Conservation (phyloP, 768 basidiomycete species). For the Mycena filopes region DNA sequence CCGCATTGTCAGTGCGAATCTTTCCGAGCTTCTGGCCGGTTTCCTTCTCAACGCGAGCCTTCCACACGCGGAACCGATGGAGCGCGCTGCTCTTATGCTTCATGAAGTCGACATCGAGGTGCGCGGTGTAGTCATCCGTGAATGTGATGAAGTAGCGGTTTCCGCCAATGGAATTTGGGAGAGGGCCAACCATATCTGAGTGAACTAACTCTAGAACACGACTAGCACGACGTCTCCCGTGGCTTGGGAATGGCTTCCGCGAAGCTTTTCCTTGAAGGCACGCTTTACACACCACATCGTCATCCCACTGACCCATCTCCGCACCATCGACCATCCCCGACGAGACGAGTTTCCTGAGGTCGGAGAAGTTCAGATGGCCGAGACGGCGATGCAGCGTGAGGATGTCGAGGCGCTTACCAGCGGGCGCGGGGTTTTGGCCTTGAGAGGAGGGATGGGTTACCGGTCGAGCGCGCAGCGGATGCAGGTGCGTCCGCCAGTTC, state of each 20-base stretch:
- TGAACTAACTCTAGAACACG: slow-evolving; percentile 13
- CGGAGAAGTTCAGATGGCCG: slow-evolving; percentile 13
- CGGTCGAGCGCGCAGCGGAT: neutral
- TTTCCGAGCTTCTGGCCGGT: slow-evolving; percentile 25
- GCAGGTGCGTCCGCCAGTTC: too few relatives aligned
- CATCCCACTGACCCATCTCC: neutral
- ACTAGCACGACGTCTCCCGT: neutral
- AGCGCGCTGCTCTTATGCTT: slow-evolving; percentile 25
- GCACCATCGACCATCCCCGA: slow-evolving; percentile 4
- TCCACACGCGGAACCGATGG: slow-evolving; percentile 18
- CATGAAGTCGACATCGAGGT: slow-evolving; percentile 7
- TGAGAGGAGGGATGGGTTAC: neutral
- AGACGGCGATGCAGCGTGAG: slow-evolving; percentile 2
- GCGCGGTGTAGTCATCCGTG: neutral
- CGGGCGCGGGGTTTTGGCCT: slow-evolving; percentile 7
- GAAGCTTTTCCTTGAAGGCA: slow-evolving; percentile 9
- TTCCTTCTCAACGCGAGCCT: slow-evolving; percentile 30
- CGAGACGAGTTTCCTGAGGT: slow-evolving; percentile 6
- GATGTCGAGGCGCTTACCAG: slow-evolving; percentile 22
- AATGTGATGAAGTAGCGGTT: slow-evolving; percentile 15
- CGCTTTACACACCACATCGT: slow-evolving; percentile 3
- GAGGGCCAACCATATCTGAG: slow-evolving; percentile 3
- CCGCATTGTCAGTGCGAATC: slow-evolving; percentile 39
- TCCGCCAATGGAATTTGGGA: slow-evolving; percentile 9
- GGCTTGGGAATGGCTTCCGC: slow-evolving; percentile 14